Evolutionary conservation across 2,329 filamentous ascomycete genomes (phyloP), one percentile per base, ranked within the genome.

Genomic region (Cordyceps tenuipes): DNA sequence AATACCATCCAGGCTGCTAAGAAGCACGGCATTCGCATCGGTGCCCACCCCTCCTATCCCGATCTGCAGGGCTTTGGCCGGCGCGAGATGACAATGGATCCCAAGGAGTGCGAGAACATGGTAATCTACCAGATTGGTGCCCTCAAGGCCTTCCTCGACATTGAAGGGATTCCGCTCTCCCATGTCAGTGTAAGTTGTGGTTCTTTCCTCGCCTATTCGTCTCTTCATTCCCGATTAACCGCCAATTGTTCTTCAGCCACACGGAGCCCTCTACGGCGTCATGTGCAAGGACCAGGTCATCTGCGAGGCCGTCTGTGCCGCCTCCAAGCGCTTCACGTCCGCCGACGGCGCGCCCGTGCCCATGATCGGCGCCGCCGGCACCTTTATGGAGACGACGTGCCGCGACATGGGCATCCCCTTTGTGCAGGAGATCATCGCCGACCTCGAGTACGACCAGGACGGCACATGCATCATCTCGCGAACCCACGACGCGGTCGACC

Each of bases 121-220:
- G 48, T 61, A 23, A 49, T 61, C n/a, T 61, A 62, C 29, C 56
- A 62, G 39, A 63, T 62, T 7, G 55, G 57, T 19, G 62, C 55
- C 15, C 59, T 60, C 48, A 58, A 60, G 17, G 48, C 46, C 15
- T 49, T 62, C 43, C 61, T 60, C 48, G 57, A 65, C 58, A 63
- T 63, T 58, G 63, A 63, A 48, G 63, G 61, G 23, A 62, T 65
- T 61, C 66, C 71, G 7, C 52, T 62, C 17, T 55, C 50, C 19
- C 61, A 62, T 41, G 17, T 62, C 46, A 62, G 57, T 23, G 57
- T 44, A 59, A 7, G 48, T 6, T 19, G 34, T 31, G 39, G 15
- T 17, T 2, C 47, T 17, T n/a, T 4, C 1, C 17, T 13, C 13
- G 12, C 46, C 39, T 43, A 1, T 6, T 4, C 39, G 6, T n/a